Conservation (phyloP, 108 stramenopile species). For the Cyclostephanos tholiformis region DNA sequence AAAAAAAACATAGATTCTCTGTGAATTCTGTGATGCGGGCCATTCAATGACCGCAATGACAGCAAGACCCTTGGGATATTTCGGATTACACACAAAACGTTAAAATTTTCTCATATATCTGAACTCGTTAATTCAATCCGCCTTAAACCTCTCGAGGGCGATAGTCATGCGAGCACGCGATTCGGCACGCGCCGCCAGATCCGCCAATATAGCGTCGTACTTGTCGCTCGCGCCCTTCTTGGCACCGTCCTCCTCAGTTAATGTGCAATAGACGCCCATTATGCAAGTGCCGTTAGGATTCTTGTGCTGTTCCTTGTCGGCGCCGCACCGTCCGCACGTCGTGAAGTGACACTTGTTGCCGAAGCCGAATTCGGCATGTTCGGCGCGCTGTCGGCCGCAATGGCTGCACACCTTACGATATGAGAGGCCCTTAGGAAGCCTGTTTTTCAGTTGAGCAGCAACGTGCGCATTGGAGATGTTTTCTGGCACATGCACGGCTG, state of each 20-base stretch:
- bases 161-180: conserved; percentile 47
- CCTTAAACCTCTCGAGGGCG: neutral
- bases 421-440: conserved; percentile 68
- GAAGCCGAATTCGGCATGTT: conserved; percentile 86
- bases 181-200: conserved; percentile 70
- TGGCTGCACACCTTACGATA: conserved; percentile 83
- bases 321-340: conserved; percentile 76
- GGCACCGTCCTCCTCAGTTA: conserved; percentile 68
- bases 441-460: conserved; percentile 22
- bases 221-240: conserved; percentile 41
- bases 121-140: neutral
- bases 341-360: conserved; percentile 80
- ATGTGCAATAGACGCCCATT: conserved; percentile 73
- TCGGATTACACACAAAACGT: too few relatives aligned
- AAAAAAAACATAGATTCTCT: neutral
- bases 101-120: too few relatives aligned
- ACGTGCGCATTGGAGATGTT: conserved; percentile 2
- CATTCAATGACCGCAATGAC: conserved; percentile 9
- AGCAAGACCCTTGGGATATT: too few relatives aligned
- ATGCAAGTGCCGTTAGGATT: neutral
- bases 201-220: conserved; percentile 68
- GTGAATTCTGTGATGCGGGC: neutral
- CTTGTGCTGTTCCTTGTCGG: conserved; percentile 56
- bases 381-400: conserved; percentile 76
- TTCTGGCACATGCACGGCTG: conserved; percentile 14